These are phyloP conservation scores for Medicago ruthenica DNA, from an alignment of 306 rosid genomes.

Conservation along the genomic window DNA sequence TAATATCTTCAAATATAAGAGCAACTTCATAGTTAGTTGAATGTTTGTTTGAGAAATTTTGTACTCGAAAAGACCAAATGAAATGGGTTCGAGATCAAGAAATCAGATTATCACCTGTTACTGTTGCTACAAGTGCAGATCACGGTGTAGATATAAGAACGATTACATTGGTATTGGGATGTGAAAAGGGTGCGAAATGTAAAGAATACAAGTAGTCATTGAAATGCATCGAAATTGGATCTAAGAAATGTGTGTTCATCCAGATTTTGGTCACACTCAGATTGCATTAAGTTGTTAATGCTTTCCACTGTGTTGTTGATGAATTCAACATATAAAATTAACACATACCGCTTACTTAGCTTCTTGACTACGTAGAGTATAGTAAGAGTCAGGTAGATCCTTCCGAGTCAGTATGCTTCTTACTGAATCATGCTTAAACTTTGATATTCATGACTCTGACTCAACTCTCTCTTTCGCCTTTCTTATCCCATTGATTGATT, in stretches of 20 bases:
- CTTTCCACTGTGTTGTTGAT: background rate
- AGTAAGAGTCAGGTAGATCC: background rate
- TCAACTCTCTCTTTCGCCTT: too few species aligned
- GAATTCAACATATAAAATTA: background rate
- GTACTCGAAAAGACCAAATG: background rate
- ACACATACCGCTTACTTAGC: background rate
- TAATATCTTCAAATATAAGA: background rate
- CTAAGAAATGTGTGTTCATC: background rate
- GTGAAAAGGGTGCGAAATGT: background rate
- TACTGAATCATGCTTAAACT: background rate
- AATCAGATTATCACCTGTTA: background rate
- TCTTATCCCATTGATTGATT: too few species aligned
- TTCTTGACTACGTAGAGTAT: background rate
- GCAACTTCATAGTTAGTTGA: background rate
- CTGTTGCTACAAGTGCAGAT: background rate
- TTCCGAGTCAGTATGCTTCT: background rate
- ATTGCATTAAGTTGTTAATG: background rate
- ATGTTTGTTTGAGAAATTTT: background rate
- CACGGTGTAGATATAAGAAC: background rate
- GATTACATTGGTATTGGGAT: background rate
- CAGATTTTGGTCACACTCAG: background rate
- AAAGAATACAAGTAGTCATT: background rate
- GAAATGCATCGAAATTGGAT: background rate
- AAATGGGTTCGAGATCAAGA: background rate
- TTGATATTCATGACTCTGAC: too few species aligned